A percentile compares a stretch with the other conserved stretches of the same genome.
Evolutionary conservation across 768 basidiomycete species (phyloP).

Genomic region (Grammothele lineata): DNA sequence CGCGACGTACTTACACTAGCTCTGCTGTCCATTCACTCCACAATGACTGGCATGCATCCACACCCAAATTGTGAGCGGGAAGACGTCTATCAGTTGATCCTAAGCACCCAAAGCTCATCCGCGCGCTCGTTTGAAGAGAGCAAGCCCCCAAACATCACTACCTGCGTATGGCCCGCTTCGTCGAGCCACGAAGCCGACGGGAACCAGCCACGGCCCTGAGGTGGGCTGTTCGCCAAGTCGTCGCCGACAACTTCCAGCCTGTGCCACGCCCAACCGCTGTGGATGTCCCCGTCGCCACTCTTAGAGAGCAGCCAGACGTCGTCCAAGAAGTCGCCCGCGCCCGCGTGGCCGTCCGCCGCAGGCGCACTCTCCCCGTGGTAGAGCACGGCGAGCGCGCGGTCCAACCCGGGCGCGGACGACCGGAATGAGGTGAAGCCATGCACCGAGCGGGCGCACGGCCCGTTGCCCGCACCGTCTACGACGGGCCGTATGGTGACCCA

Average conservation of each 20-base stretch:
- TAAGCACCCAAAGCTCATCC: conserved; percentile 38
- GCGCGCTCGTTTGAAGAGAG: conserved; percentile 38
- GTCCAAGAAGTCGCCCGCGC: conserved; percentile 37
- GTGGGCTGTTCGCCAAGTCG: conserved; percentile 18
- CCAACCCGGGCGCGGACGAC: conserved; percentile 3
- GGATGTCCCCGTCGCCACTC: not conserved
- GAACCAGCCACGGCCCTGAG: conserved; percentile 43
- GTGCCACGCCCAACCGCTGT: conserved; percentile 24
- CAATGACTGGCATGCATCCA: too few species aligned
- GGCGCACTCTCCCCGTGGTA: conserved; percentile 35
- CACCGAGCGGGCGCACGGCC: conserved; percentile 32
- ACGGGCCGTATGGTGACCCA: conserved; percentile 20
- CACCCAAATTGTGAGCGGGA: too few species aligned
- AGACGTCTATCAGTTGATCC: conserved; percentile 24
- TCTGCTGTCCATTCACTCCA: too few species aligned
- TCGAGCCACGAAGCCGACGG: conserved; percentile 25
- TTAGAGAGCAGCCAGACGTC: conserved; percentile 34
- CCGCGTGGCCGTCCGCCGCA: conserved; percentile 34
- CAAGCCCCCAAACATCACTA: conserved; percentile 33
- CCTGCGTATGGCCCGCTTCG: conserved; percentile 13
- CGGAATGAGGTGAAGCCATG: conserved; percentile 30
- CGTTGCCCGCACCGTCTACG: conserved; percentile 24
- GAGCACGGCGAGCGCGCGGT: conserved; percentile 27
- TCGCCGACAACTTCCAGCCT: conserved; percentile 17
- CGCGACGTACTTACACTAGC: too few species aligned